Evolutionary conservation across 2,329 filamentous ascomycete genomes (phyloP).

Genomic region (Pseudogymnoascus sp.): DNA sequence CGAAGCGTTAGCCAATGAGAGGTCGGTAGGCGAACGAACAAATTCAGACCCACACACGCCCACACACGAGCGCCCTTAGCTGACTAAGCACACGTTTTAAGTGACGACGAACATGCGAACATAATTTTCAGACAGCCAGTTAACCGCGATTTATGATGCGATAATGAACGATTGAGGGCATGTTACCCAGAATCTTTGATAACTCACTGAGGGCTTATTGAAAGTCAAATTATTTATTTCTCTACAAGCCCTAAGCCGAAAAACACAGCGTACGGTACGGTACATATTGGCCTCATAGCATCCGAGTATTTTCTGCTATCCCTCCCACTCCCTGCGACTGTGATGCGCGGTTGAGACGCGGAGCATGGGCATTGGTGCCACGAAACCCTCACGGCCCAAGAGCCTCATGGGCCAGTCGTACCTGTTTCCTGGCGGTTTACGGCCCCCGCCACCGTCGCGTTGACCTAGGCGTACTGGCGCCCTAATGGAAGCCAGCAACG

Average conservation of each 20-base stretch:
- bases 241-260: not conserved
- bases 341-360: not conserved
- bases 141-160: not conserved
- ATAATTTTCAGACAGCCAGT: not conserved
- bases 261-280: not conserved
- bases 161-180: not conserved
- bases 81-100: conserved; percentile 6
- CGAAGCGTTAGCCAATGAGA: not conserved
- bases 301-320: not conserved
- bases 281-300: not conserved
- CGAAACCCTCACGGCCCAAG: not conserved
- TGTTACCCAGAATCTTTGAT: not conserved
- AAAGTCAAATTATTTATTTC: not conserved
- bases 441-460: not conserved
- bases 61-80: not conserved
- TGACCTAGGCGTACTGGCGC: not conserved
- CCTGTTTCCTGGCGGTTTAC: not conserved
- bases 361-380: not conserved
- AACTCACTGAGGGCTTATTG: not conserved
- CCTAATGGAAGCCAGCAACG: not conserved
- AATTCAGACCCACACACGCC: not conserved
- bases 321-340: not conserved
- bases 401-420: not conserved
- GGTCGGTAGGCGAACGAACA: not conserved
- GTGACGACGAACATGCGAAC: not conserved